Evolutionary conservation across 768 basidiomycete species (phyloP).

Genomic region (Tylopilus sp.): DNA sequence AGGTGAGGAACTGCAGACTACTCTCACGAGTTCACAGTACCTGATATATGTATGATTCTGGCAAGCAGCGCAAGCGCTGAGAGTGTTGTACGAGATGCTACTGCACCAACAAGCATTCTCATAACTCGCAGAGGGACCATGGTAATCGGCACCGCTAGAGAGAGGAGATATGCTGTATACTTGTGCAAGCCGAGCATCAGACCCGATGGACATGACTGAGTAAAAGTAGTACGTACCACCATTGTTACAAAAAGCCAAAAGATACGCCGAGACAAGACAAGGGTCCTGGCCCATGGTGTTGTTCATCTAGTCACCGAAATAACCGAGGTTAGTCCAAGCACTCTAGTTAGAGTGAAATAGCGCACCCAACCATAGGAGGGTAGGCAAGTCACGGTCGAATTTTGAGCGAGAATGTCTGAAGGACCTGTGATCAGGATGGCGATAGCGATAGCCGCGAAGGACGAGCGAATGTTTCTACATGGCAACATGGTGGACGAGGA

Average conservation of each 20-base stretch:
- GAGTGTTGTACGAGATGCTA: slow-evolving; percentile 50
- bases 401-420: slow-evolving; percentile 18
- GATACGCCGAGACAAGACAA: slow-evolving; percentile 42
- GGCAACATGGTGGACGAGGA: slow-evolving; percentile 11
- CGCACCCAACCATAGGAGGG: slow-evolving; percentile 29
- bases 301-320: slow-evolving; percentile 20
- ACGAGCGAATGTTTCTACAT: slow-evolving; percentile 2
- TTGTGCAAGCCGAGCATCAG: slow-evolving; percentile 21
- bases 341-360: background rate
- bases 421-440: slow-evolving; percentile 17
- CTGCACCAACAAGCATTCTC: slow-evolving; percentile 48
- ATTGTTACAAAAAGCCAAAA: slow-evolving; percentile 40
- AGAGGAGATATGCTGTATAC: slow-evolving; percentile 39
- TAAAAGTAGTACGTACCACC: slow-evolving; percentile 35
- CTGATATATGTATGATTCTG: slow-evolving; percentile 41
- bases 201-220: slow-evolving; percentile 4
- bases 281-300: slow-evolving; percentile 48
- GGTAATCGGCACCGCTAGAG: slow-evolving; percentile 29
- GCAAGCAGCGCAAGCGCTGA: slow-evolving; percentile 57
- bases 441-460: slow-evolving; percentile 13
- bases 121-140: slow-evolving; percentile 30
- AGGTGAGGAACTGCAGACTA: background rate
- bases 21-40: slow-evolving; percentile 22
- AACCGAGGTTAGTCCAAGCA: background rate
- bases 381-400: slow-evolving; percentile 18